Percentiles rank a stretch among this genome's conserved stretches.
phyloP scores from a whole-genome alignment of 352 stramenopile genomes.

The Globisporangium canariense region DNA sequence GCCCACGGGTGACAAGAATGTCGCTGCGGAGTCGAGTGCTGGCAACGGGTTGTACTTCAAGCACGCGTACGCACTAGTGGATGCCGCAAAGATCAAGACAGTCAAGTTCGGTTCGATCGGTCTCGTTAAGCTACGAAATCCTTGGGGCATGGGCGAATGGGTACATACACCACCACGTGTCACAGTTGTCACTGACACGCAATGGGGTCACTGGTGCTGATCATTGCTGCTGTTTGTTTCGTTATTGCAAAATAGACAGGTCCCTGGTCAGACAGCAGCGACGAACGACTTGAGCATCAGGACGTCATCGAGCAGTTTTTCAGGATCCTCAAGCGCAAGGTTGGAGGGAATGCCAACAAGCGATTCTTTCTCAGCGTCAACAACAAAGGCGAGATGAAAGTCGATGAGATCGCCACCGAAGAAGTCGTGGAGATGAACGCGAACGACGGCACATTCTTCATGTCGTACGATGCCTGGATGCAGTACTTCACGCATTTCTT shows the following conservation, averaged over 20 bases:
- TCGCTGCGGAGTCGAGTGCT: conserved; percentile 68
- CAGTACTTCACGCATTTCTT: conserved; percentile 91
- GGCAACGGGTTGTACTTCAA: conserved; percentile 85
- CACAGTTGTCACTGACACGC: not conserved
- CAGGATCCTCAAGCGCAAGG: conserved; percentile 58
- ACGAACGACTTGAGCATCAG: conserved; percentile 75
- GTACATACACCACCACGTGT: conserved; percentile 26
- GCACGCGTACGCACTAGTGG: conserved; percentile 85
- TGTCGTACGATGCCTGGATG: conserved; percentile 87
- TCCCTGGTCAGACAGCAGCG: conserved; percentile 78
- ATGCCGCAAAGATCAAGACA: conserved; percentile 69
- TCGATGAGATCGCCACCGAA: conserved; percentile 68
- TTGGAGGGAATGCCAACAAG: conserved; percentile 67
- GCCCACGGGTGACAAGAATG: conserved; percentile 52
- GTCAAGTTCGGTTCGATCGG: conserved; percentile 42
- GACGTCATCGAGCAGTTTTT: conserved; percentile 77
- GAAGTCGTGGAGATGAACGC: conserved; percentile 78
- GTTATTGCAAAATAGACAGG: conserved; percentile 44
- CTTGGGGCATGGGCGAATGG: conserved; percentile 92
- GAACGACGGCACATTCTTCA: conserved; percentile 92
- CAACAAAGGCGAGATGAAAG: conserved; percentile 39
- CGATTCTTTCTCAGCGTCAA: conserved; percentile 59
- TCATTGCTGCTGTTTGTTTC: not conserved
- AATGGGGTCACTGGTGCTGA: not conserved
- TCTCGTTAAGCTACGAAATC: conserved; percentile 86